Evolutionary conservation across 306 rosid genomes (phyloP).

Genomic region (Rosa chinensis): DNA sequence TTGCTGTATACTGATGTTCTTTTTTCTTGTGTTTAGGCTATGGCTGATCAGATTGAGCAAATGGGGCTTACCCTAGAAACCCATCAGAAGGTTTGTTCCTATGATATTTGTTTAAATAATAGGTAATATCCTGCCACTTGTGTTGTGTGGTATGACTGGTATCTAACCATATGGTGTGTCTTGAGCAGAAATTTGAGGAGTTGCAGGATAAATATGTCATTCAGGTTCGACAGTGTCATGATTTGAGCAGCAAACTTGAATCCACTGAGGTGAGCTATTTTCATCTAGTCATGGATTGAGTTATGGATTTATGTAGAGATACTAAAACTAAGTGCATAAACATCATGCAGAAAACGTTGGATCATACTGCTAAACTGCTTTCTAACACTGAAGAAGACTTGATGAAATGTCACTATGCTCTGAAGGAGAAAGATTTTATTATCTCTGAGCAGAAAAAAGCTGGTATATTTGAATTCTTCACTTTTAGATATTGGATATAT

Average conservation of each 20-base stretch:
- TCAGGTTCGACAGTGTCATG: conserved; percentile 67
- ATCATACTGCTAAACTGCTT: conserved; percentile 65
- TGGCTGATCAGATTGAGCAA: conserved; percentile 94
- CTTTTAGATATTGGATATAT: background rate
- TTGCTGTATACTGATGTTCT: conserved; percentile 3
- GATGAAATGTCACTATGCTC: conserved; percentile 58
- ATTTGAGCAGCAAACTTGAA: conserved; percentile 75
- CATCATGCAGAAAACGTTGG: conserved; percentile 58
- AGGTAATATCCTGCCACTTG: background rate
- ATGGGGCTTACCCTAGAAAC: conserved; percentile 67
- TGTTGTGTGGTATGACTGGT: background rate
- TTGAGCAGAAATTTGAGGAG: conserved; percentile 70
- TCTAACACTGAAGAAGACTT: conserved; percentile 67
- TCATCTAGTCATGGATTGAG: conserved; percentile 1
- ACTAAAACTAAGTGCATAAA: conserved; percentile 11
- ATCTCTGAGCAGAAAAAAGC: conserved; percentile 90
- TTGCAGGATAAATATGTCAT: conserved; percentile 53
- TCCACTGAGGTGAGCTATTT: conserved; percentile 66
- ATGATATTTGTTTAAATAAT: background rate
- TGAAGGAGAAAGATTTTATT: conserved; percentile 72
- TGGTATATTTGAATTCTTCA: conserved; percentile 39
- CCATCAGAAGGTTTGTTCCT: conserved; percentile 71
- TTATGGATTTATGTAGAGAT: background rate
- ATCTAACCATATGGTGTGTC: conserved; percentile 17
- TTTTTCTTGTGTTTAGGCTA: conserved; percentile 52